Percentiles rank a stretch among this genome's conserved stretches.
Conservation (phyloP, 1,284 basidiomycete species). For the Ceratobasidium sp. region DNA sequence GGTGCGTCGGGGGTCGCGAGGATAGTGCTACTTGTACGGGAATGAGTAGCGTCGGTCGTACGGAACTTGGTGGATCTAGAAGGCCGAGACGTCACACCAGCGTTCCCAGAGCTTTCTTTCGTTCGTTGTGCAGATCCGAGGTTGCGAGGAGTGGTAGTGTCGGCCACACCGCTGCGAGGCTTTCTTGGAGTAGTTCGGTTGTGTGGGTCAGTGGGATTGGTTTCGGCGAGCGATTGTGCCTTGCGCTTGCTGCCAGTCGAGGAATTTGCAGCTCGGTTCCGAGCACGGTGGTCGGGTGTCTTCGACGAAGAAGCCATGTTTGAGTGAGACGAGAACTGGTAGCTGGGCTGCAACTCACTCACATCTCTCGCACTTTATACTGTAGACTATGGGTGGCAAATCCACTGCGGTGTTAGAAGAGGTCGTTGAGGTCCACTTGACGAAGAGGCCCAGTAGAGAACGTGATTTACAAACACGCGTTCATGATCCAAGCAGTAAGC, state of each 20-base stretch:
- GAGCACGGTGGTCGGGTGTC: too few species aligned
- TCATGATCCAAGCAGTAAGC: background rate
- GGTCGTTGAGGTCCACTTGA: background rate
- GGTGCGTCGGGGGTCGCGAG: background rate
- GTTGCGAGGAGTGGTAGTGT: too few species aligned
- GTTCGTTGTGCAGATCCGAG: too few species aligned
- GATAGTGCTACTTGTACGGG: background rate
- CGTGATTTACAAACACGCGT: background rate
- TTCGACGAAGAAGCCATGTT: background rate
- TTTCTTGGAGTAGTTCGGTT: too few species aligned
- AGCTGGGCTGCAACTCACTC: background rate
- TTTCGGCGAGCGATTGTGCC: too few species aligned
- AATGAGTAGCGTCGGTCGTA: background rate
- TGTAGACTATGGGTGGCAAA: background rate
- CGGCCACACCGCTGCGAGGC: too few species aligned
- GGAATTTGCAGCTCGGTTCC: background rate
- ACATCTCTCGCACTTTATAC: background rate
- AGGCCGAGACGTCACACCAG: too few species aligned
- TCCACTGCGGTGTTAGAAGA: background rate
- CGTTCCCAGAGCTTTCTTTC: too few species aligned
- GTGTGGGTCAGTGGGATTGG: too few species aligned
- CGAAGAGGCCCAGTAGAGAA: too few species aligned
- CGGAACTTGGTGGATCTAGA: background rate
- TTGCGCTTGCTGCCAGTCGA: background rate
- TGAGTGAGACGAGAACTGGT: background rate